Evolutionary conservation across 805 yeast genomes (phyloP).

Genomic region (Candida hispaniensis): DNA sequence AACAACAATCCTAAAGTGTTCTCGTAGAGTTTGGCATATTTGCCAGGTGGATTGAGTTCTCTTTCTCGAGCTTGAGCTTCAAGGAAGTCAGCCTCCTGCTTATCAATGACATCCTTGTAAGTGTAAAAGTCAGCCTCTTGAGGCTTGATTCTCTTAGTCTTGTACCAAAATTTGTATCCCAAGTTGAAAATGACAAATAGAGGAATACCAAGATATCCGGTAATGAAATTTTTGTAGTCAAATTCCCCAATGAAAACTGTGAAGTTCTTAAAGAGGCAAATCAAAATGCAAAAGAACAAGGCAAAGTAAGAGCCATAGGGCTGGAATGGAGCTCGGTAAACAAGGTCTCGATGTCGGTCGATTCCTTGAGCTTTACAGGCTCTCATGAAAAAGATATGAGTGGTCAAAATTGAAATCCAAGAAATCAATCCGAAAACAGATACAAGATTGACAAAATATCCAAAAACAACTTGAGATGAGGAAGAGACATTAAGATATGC

Average conservation of each 20-base stretch:
- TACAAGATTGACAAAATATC: conserved; percentile 55
- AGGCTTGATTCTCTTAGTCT: conserved; percentile 15
- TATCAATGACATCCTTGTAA: conserved; percentile 17
- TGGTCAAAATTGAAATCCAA: conserved; percentile 60
- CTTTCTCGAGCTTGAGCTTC: conserved; percentile 17
- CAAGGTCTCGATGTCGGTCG: conserved; percentile 41
- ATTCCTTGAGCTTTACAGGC: conserved; percentile 62
- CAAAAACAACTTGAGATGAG: conserved; percentile 47
- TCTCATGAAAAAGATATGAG: conserved; percentile 51
- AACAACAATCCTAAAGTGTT: conserved; percentile 17
- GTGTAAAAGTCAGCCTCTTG: conserved; percentile 18
- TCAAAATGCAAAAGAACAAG: conserved; percentile 40
- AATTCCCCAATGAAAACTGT: conserved; percentile 55
- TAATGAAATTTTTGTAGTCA: conserved; percentile 55
- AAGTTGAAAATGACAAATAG: conserved; percentile 43
- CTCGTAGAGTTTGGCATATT: conserved; percentile 14
- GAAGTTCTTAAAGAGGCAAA: conserved; percentile 58
- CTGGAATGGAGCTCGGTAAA: conserved; percentile 55
- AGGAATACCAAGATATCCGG: conserved; percentile 70
- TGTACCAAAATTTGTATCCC: conserved; percentile 44
- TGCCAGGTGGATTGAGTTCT: conserved; percentile 16
- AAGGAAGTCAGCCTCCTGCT: conserved; percentile 17
- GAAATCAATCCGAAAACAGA: conserved; percentile 63
- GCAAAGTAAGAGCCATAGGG: conserved; percentile 59
- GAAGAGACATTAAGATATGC: conserved; percentile 61